A percentile compares a stretch with the other conserved stretches of the same genome.
Conservation (phyloP, 2,329 filamentous ascomycete genomes). For the Madurella fahalii region DNA sequence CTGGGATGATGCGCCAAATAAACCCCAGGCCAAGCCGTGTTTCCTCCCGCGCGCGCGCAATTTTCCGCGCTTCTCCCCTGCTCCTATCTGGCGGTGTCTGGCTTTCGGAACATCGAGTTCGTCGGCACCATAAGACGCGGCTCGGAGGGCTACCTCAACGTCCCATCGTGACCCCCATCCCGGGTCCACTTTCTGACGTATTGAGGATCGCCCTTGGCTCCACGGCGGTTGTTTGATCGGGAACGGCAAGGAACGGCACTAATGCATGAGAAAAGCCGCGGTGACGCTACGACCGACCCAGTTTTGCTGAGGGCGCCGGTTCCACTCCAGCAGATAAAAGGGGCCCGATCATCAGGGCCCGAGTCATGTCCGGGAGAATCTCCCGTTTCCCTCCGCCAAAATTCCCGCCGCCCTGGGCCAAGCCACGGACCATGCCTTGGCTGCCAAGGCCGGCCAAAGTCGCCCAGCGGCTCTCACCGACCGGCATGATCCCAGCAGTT, state of each 20-base stretch:
- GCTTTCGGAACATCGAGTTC: neutral
- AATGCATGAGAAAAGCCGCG: conserved; percentile 12
- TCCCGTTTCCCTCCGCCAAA: conserved; percentile 6
- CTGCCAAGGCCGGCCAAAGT: no score
- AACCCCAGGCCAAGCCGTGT: conserved; percentile 2
- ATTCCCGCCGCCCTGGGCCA: neutral
- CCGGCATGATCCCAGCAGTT: neutral
- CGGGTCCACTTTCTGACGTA: conserved; percentile 21
- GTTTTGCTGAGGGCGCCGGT: conserved; percentile 7
- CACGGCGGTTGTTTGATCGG: neutral
- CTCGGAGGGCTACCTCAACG: neutral
- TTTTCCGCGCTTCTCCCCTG: conserved; percentile 1
- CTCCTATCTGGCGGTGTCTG: conserved; percentile 2
- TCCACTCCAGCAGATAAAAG: neutral
- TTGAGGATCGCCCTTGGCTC: neutral
- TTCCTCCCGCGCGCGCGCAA: neutral
- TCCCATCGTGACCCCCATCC: neutral
- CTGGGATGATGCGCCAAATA: conserved; percentile 13
- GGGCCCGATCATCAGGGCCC: conserved; percentile 14
- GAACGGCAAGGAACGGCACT: conserved; percentile 10
- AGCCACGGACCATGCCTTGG: neutral
- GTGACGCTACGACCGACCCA: neutral
- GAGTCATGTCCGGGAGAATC: conserved; percentile 12
- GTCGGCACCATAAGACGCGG: neutral
- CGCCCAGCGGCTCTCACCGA: neutral